Conservation (phyloP, 108 stramenopile species). For the Discostella stelligeroides region DNA sequence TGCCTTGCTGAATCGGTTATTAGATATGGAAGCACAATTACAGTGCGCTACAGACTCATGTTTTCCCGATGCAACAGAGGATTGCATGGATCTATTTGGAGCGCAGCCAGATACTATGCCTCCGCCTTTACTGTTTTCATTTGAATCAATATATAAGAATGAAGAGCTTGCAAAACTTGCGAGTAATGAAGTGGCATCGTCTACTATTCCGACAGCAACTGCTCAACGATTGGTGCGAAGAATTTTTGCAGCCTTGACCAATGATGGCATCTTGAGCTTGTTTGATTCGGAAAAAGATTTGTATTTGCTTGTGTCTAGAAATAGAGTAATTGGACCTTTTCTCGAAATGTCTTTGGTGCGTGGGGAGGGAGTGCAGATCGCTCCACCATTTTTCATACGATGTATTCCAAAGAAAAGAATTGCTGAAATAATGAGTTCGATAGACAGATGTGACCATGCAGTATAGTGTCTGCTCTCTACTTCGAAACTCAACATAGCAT, state of each 20-base stretch:
- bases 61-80: slow-evolving; percentile 28
- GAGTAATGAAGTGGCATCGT: slow-evolving; percentile 25
- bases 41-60: slow-evolving; percentile 9
- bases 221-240: slow-evolving; percentile 37
- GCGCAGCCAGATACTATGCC: slow-evolving; percentile 19
- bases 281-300: slow-evolving; percentile 54
- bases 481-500: too few species aligned
- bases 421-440: slow-evolving; percentile 16
- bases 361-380: slow-evolving; percentile 1
- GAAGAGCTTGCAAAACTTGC: slow-evolving; percentile 30
- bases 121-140: slow-evolving; percentile 56
- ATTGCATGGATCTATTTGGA: slow-evolving; percentile 41
- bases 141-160: slow-evolving; percentile 53
- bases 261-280: slow-evolving; percentile 67
- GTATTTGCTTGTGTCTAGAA: slow-evolving; percentile 62
- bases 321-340: slow-evolving; percentile 65
- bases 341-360: slow-evolving; percentile 23
- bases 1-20: slow-evolving; percentile 57
- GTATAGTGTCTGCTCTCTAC: too few species aligned
- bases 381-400: slow-evolving; percentile 28
- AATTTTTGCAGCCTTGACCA: slow-evolving; percentile 63
- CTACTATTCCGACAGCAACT: slow-evolving; percentile 32
- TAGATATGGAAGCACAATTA: slow-evolving; percentile 51
- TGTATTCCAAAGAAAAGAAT: slow-evolving; percentile 28
- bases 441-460: slow-evolving; percentile 1